Conservation (phyloP, 2,329 filamentous ascomycete genomes). For the Metarhizium robertsii region DNA sequence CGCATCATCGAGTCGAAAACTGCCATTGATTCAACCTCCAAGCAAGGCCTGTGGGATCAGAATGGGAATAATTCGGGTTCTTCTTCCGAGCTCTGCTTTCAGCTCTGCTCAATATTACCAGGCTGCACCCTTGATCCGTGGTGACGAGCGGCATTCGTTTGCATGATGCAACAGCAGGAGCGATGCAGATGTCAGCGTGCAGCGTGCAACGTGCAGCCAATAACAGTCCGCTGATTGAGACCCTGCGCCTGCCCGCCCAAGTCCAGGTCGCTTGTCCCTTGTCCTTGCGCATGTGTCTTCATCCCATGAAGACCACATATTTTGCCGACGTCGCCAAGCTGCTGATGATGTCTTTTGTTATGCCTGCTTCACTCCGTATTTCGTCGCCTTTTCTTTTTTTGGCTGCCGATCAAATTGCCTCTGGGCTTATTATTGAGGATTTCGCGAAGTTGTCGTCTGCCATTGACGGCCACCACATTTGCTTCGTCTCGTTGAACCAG, state of each 20-base stretch:
- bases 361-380: background rate
- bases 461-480: background rate
- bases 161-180: conserved; percentile 3
- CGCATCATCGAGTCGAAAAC: background rate
- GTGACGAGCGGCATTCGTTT: background rate
- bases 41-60: too few relatives aligned
- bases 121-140: background rate
- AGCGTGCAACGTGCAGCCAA: background rate
- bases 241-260: background rate
- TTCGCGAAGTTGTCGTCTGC: background rate
- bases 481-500: background rate
- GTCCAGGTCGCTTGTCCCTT: background rate
- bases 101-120: background rate
- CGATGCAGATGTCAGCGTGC: background rate
- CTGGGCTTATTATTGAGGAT: background rate
- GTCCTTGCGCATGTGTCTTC: background rate
- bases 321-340: background rate
- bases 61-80: too few relatives aligned
- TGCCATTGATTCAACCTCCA: background rate
- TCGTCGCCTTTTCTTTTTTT: background rate
- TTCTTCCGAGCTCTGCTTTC: background rate
- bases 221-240: conserved; percentile 2
- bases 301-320: background rate
- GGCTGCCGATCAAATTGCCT: background rate
- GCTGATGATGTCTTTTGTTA: background rate